Evolutionary conservation across 1,284 basidiomycete genomes (phyloP).

Genomic region (Ganoderma sp.): DNA sequence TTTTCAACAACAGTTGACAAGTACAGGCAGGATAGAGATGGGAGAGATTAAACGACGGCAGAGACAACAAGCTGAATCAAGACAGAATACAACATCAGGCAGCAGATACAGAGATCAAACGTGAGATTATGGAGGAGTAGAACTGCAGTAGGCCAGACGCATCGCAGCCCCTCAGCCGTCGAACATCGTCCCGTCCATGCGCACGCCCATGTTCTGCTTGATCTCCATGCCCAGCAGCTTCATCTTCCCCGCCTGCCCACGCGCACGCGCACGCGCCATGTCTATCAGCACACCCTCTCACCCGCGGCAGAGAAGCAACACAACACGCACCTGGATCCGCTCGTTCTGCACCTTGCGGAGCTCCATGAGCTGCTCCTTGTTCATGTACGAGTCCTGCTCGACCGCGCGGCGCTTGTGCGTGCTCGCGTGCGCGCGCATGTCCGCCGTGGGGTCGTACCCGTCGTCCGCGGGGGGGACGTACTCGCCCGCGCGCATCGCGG

Average conservation of each 20-base stretch:
- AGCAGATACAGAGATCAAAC: neutral
- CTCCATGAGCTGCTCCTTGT: conserved; percentile 78
- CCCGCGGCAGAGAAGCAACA: conserved; percentile 2
- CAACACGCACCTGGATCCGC: conserved; percentile 66
- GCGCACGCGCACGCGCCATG: neutral
- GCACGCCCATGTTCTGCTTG: conserved; percentile 78
- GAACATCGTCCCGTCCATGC: conserved; percentile 72
- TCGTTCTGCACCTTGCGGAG: conserved; percentile 82
- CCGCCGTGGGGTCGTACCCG: conserved; percentile 78
- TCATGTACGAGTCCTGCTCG: conserved; percentile 76
- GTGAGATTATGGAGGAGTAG: neutral
- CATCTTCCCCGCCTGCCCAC: conserved; percentile 75
- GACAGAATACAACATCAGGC: neutral
- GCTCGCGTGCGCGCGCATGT: conserved; percentile 75
- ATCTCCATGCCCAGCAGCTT: conserved; percentile 83
- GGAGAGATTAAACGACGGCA: neutral
- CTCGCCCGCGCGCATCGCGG: conserved; percentile 79
- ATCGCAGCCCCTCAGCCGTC: conserved; percentile 43
- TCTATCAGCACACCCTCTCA: neutral
- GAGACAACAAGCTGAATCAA: neutral
- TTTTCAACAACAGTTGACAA: neutral
- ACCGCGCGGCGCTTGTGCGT: conserved; percentile 66
- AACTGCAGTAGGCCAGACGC: too few species aligned
- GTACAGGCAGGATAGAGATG: neutral
- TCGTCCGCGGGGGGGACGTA: conserved; percentile 71